Base-by-base conservation (phyloP, 2,329 filamentous ascomycete species). In the Ramularia endophylla region DNA sequence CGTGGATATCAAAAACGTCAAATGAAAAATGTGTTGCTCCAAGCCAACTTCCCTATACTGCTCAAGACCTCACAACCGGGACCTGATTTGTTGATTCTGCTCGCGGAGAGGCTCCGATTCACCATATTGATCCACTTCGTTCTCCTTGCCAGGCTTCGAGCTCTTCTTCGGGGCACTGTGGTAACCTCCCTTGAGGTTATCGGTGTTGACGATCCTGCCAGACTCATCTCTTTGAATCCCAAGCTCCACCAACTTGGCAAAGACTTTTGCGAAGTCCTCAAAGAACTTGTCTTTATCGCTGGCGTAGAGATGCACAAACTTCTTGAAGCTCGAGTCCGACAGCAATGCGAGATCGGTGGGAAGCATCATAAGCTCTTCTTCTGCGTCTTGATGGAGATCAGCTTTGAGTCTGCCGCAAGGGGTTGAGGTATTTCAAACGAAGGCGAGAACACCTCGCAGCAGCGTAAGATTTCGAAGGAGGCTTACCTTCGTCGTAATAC, bases 341-440 rank as follows among this genome's bases (percentile, higher is more conserved):
- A 73, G 61, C 28, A 82, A 65, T 4, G 77, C 72, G 54, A 82
- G 72, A 56, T 82, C 78, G 2, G 78, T 80, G 0, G 78, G 78
- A 56, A 82, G 56, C 79, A 82, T 82, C 79, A 82, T 82, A 30
- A 82, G 63, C 41, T 74, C 73, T 43, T 73, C 72, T 32, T 72
- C 71, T 5, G 61, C 62, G 50, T 80, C 74, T n/a, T n/a, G n/a
- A n/a, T n/a, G n/a, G n/a, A n/a, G n/a, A n/a, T n/a, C n/a, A n/a
- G n/a, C n/a, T n/a, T n/a, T n/a, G n/a, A n/a, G n/a, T n/a, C n/a
- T n/a, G n/a, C n/a, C n/a, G n/a, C n/a, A 17, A 2, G 31, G 13
- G 20, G 31, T 5, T 16, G 20, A 33, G 31, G 8, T 4, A 33
- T 7, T 16, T 33, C 31, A 33, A 18, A 7, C 7, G 1, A 19